Base-by-base conservation (phyloP, 192 early-diverging fungal genomes). In the Podochytrium sp. region DNA sequence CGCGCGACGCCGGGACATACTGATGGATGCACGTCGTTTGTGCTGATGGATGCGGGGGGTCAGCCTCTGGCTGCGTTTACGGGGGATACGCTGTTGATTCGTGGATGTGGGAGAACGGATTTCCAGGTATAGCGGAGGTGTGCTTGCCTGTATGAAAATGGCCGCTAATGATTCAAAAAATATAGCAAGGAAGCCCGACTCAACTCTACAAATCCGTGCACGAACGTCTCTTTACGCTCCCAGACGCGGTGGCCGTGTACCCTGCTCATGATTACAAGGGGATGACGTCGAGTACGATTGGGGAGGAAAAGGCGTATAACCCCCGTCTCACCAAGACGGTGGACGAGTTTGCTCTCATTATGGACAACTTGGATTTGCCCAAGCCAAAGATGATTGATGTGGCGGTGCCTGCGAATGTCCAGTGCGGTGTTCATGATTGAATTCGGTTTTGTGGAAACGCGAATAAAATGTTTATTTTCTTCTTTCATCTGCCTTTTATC, bases 71-170 rank as follows among this genome's bases (percentile, higher is more conserved):
- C 63, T 34, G 53, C 77, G 32, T 74, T 77, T 40, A 77, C 76
- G 14, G n/a, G n/a, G n/a, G 76, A 77, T 59, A 33, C 76, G 16
- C 43, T 77, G 20, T 37, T 77, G 10, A 74, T 77, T 37, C 32
- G 70, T 10, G 76, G 76, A 27, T 77, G 76, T 53, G 76, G 76
- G 40, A 6, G 76, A 65, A 77, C 76, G 23, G 76, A 77, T 77
- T 77, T 77, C 60, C 70, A 73, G n/a, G n/a, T n/a, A n/a, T n/a
- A n/a, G n/a, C n/a, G n/a, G n/a, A n/a, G n/a, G n/a, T n/a, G n/a
- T n/a, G n/a, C n/a, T n/a, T n/a, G n/a, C n/a, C n/a, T n/a, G n/a
- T n/a, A n/a, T n/a, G n/a, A n/a, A n/a, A n/a, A n/a, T n/a, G n/a
- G n/a, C n/a, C n/a, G n/a, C n/a, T n/a, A n/a, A n/a, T n/a, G n/a